Evolutionary conservation across 148 eudicot species (phyloP), one percentile per base, ranked within the genome.

Genomic region (Rhododendron mucronatum): DNA sequence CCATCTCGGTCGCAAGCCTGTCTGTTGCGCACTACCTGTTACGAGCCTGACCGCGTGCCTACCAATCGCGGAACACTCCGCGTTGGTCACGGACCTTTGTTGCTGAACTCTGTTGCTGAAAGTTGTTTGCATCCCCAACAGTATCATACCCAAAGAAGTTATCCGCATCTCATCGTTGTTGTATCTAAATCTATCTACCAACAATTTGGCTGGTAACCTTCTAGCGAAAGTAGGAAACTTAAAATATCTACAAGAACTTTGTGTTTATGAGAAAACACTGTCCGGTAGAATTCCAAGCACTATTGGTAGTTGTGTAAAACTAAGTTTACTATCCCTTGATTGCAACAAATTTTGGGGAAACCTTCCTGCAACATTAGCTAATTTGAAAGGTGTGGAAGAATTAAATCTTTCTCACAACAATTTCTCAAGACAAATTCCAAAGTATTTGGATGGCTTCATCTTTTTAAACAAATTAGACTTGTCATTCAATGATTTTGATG

Each of bases 401-500:
- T 45, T 7, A 9, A 78, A 83, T 33, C 78, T 83, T 7, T 83
- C 85, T 3, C 12, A 18, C 23, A 83, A 83, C 47, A 83, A 71
- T 11, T 69, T 83, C 15, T 39, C 85, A 4, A 79, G 85, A 12
- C 7, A 28, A 5, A 83, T 83, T 16, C 85, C 85, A 16, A 0
- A 5, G 2, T 28, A 21, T 9, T 74, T 69, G 13, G 85, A 26
- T 28, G 44, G 10, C 39, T 51, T 83, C 20, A 35, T 3, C n/a
- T 69, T 41, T 67, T 69, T 83, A 37, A 13, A 16, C 6, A 55
- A 16, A 16, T 55, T 55, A 55, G 16, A 55, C 61, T 1, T 16
- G 5, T 4, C 85, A 15, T 83, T 83, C 85, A 83, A 83, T 69
- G 57, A 69, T 0, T 50, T 83, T 14, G 78, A 67, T 7, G 59